Evolutionary conservation across 345 rosid species (phyloP).

Genomic region (Pseudoturritis turrita): DNA sequence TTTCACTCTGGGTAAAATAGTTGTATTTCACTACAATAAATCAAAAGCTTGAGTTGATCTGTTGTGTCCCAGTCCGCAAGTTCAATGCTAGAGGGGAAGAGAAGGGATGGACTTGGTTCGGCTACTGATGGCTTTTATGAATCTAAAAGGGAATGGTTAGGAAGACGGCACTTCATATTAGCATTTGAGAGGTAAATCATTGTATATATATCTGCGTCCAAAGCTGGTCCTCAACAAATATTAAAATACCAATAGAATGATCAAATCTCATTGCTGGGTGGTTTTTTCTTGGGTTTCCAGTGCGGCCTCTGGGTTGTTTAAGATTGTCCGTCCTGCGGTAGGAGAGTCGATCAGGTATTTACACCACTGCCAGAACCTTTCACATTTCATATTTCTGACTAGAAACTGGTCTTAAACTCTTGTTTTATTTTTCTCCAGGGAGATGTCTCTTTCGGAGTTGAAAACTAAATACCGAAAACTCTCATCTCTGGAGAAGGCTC

Average conservation of each 20-base stretch:
- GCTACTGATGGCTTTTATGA: constrained; percentile 88
- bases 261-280: constrained; percentile 8
- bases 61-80: constrained; percentile 62
- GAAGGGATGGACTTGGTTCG: constrained; percentile 77
- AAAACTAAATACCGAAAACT: constrained; percentile 79
- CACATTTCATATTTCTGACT: neutral
- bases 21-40: constrained; percentile 4
- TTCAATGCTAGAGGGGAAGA: constrained; percentile 68
- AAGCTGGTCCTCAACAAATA: neutral
- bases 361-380: neutral
- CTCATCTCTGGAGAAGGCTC: constrained; percentile 70
- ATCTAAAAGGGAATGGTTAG: constrained; percentile 97
- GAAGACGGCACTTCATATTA: constrained; percentile 81
- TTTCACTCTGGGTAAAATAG: neutral
- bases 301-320: constrained; percentile 72
- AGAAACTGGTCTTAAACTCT: neutral
- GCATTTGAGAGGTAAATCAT: constrained; percentile 84
- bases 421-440: constrained; percentile 43
- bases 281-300: constrained; percentile 40
- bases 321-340: constrained; percentile 88
- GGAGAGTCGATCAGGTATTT: constrained; percentile 89
- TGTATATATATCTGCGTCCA: neutral
- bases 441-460: constrained; percentile 75
- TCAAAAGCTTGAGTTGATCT: constrained; percentile 11
- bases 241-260: neutral